Evolutionary conservation across 192 early-diverging fungal species (phyloP), one percentile per base, ranked within the genome.

Genomic region (Coemansia sp.): DNA sequence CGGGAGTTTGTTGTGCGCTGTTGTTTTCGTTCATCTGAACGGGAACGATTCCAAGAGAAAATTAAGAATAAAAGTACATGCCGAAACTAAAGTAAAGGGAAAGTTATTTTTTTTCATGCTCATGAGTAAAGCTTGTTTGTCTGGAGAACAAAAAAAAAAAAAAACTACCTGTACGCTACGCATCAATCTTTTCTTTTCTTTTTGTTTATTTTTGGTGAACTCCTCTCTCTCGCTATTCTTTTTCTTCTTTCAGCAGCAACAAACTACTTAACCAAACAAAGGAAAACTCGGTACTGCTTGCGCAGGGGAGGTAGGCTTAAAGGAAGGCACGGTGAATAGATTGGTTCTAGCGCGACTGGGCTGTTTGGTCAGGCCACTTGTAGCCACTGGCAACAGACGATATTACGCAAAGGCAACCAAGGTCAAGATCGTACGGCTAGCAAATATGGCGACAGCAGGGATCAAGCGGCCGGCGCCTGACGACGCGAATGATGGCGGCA

Each of bases 401-500:
- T 12, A 34, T 21, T 49, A 49, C 46, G 46, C 46, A 21, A 49
- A 5, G 15, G 18, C n/a, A 49, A 49, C 46, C 16, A 49, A 18
- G 7, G 15, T 49, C n/a, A 49, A 49, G 46, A 49, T 18, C 5
- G 8, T 49, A 21, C 46, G 46, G 5, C 46, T 49, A 21, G 46
- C 46, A 49, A 20, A 12, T 5, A 49, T 49, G 46, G 46, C 46
- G 72, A 43, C 30, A 30, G 30, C 60, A 5, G 72, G 72, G 9
- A 58, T n/a, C 57, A 79, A 79, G 57, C 77, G 77, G 43, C 35
- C 63, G 18, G 76, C 70, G 1, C 60, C 38, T 5, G 62, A n/a
- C 12, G 59, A 45, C 43, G 60, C 20, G 7, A n/a, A 26, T 11
- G 26, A 56, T 23, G 33, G 26, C 55, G 6, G 26, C 26, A 21